Evolutionary conservation across 768 basidiomycete species (phyloP).

Genomic region (Rhodotorula taiwanensis): DNA sequence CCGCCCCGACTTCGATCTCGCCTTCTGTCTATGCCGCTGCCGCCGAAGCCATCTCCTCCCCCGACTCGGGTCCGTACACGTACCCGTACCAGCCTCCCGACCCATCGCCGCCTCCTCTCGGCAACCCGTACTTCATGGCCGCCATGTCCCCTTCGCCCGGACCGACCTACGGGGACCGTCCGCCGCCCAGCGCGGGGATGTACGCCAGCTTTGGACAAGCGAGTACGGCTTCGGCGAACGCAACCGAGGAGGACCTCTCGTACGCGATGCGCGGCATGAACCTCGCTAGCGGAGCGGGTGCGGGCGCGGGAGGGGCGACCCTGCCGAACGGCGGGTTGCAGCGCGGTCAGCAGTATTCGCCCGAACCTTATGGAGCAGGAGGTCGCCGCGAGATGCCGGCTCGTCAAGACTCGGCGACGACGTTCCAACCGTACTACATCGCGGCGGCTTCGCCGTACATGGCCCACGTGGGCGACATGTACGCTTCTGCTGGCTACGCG

Average conservation of each 20-base stretch:
- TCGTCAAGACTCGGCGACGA: constrained; percentile 12
- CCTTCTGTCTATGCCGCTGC: neutral
- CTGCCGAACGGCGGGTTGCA: neutral
- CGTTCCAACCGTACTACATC: neutral
- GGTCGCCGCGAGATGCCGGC: constrained; percentile 2
- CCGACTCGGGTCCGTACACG: constrained; percentile 15
- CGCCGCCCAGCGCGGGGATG: neutral
- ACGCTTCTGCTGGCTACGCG: neutral
- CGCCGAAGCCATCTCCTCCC: constrained; percentile 1
- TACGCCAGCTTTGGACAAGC: constrained; percentile 13
- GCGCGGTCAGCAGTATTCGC: neutral
- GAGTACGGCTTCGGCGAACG: neutral
- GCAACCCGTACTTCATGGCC: constrained; percentile 18
- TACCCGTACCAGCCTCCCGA: constrained; percentile 32
- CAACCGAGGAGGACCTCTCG: constrained; percentile 25
- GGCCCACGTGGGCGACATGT: too few relatives aligned
- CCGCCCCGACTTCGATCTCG: neutral
- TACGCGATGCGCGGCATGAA: constrained; percentile 21
- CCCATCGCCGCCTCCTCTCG: constrained; percentile 27
- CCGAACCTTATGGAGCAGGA: neutral
- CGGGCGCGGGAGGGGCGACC: neutral
- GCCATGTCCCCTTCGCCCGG: constrained; percentile 9
- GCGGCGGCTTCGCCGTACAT: too few relatives aligned
- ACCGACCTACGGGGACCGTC: neutral
- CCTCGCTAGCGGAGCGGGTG: neutral